These are phyloP conservation scores for Stephania yunnanensis DNA, from an alignment of 164 flowering plant species.

Conservation along the genomic window DNA sequence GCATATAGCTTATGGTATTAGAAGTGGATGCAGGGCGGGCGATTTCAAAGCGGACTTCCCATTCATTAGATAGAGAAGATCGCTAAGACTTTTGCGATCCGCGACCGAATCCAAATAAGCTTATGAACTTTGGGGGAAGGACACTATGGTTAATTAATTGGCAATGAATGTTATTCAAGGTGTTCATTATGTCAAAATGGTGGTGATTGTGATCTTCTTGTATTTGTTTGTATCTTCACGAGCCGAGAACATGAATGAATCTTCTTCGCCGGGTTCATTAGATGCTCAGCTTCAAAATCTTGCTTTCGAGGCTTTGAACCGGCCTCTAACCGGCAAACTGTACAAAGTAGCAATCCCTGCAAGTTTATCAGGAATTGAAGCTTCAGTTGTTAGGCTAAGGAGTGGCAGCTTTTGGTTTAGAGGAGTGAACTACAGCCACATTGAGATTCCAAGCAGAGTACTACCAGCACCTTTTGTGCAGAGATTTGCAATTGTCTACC, in stretches of 20 bases:
- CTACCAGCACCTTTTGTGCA: slow-evolving; percentile 38
- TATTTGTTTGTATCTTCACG: neutral
- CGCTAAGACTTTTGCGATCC: too few relatives aligned
- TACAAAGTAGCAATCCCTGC: slow-evolving; percentile 39
- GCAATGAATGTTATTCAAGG: neutral
- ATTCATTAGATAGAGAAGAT: too few relatives aligned
- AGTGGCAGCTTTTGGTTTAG: slow-evolving; percentile 44
- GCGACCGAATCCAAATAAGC: neutral
- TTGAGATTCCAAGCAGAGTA: slow-evolving; percentile 47
- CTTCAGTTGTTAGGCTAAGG: slow-evolving; percentile 37
- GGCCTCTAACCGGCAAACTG: slow-evolving; percentile 37
- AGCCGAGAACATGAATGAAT: slow-evolving; percentile 12
- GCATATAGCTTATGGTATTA: too few relatives aligned
- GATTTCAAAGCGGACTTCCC: too few relatives aligned
- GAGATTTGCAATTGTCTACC: slow-evolving; percentile 50
- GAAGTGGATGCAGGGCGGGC: too few relatives aligned
- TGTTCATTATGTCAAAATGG: neutral
- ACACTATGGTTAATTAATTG: neutral
- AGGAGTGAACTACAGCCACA: slow-evolving; percentile 47
- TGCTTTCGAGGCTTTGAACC: slow-evolving; percentile 32
- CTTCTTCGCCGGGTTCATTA: slow-evolving; percentile 20
- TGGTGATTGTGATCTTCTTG: neutral
- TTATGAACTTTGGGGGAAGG: neutral
- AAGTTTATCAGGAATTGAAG: slow-evolving; percentile 44
- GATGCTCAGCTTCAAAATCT: slow-evolving; percentile 34